Evolutionary conservation across 306 rosid genomes (phyloP).

Genomic region (Pyrus communis): DNA sequence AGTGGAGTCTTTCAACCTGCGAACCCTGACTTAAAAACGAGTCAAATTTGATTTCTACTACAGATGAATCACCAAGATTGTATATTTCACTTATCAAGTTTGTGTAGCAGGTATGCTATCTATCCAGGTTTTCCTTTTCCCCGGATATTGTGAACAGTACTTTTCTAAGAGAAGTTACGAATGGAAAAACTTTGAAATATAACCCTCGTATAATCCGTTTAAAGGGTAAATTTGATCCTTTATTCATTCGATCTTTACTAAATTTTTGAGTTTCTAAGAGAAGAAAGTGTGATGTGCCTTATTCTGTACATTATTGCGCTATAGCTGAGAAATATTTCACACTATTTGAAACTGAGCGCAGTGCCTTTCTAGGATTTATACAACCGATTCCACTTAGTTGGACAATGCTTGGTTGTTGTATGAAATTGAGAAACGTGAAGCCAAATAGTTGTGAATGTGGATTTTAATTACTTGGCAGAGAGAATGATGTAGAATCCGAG

Average conservation of each 20-base stretch:
- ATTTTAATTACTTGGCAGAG: neutral
- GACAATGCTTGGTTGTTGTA: too few relatives aligned
- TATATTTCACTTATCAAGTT: neutral
- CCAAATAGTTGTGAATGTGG: neutral
- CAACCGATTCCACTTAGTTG: too few relatives aligned
- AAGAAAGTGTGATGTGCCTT: too few relatives aligned
- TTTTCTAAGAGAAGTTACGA: neutral
- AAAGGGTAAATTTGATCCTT: neutral
- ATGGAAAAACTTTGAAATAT: neutral
- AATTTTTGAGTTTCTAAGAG: too few relatives aligned
- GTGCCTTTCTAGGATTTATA: too few relatives aligned
- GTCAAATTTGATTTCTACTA: slow-evolving; percentile 6
- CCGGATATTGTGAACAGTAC: neutral
- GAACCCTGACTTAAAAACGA: slow-evolving; percentile 52
- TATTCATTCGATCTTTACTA: too few relatives aligned
- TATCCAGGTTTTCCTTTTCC: neutral
- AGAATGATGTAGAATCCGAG: neutral
- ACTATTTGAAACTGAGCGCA: too few relatives aligned
- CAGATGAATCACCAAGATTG: slow-evolving; percentile 11
- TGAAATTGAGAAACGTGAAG: neutral
- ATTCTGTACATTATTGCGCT: too few relatives aligned
- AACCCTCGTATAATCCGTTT: neutral
- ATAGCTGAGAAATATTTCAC: too few relatives aligned
- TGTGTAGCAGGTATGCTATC: neutral
- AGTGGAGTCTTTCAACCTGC: slow-evolving; percentile 87